These are phyloP conservation scores for Chlorophyllum brunneum DNA, from an alignment of 768 basidiomycete genomes.

Conservation along the genomic window DNA sequence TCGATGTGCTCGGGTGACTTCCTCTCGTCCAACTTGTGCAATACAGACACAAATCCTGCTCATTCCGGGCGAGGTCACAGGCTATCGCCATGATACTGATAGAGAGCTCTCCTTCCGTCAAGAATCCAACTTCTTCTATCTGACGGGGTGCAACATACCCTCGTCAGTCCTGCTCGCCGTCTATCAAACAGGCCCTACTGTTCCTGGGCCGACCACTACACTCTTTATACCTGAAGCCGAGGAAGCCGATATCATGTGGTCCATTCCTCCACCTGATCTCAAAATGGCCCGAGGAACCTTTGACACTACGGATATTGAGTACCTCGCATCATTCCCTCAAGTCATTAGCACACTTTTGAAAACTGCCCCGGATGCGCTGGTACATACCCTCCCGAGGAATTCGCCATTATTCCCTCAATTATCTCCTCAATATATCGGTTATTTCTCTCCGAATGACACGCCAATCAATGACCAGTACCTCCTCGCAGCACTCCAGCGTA, in stretches of 20 bases:
- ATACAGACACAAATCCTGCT: constrained; percentile 65
- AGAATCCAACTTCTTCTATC: constrained; percentile 88
- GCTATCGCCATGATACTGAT: constrained; percentile 80
- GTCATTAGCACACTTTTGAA: constrained; percentile 45
- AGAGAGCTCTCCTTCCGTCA: constrained; percentile 65
- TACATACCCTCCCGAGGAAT: constrained; percentile 61
- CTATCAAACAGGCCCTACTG: constrained; percentile 31
- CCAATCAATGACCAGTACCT: constrained; percentile 60
- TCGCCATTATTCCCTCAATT: constrained; percentile 51
- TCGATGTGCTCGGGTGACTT: not conserved
- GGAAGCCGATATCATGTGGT: constrained; percentile 82
- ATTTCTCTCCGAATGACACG: constrained; percentile 30
- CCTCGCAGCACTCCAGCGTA: constrained; percentile 71
- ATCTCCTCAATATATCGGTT: constrained; percentile 36
- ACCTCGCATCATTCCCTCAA: constrained; percentile 40
- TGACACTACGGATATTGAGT: constrained; percentile 57
- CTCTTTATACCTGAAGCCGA: constrained; percentile 80
- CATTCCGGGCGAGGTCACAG: constrained; percentile 58
- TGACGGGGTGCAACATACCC: constrained; percentile 77
- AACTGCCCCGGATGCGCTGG: constrained; percentile 47
- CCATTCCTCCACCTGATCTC: constrained; percentile 69
- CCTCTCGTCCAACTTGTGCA: not conserved
- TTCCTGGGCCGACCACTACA: constrained; percentile 45
- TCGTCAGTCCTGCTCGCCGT: constrained; percentile 62
- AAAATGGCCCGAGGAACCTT: constrained; percentile 48